Conservation (phyloP, 352 stramenopile species). For the Blastocystis sp. region DNA sequence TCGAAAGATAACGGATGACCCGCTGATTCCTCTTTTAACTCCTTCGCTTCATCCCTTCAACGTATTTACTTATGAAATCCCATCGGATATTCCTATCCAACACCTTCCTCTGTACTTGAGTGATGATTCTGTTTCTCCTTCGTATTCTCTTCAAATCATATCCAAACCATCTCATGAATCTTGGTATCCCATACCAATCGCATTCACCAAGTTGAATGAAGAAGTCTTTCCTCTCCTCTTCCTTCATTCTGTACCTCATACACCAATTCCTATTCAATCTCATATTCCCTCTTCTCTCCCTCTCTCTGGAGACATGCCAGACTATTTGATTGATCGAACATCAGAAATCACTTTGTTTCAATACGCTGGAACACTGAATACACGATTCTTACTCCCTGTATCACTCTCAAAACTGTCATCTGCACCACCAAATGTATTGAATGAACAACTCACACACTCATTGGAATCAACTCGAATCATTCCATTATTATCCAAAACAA, state of each 20-base stretch:
- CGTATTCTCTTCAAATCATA: not conserved
- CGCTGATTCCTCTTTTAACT: not conserved
- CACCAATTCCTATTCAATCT: not conserved
- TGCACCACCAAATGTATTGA: not conserved
- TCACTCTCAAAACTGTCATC: not conserved
- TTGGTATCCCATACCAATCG: not conserved
- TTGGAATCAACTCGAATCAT: not conserved
- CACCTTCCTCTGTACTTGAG: not conserved
- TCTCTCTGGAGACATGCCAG: not conserved
- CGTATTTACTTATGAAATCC: not conserved
- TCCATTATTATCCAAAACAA: not conserved
- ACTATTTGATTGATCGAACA: not conserved
- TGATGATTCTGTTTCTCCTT: not conserved
- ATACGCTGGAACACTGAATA: not conserved
- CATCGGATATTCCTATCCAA: too few relatives aligned
- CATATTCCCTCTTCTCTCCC: not conserved
- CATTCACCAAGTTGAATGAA: not conserved
- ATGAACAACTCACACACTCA: not conserved
- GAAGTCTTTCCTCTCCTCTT: not conserved
- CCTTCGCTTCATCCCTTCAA: not conserved
- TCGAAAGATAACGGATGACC: too few relatives aligned
- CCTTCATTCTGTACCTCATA: not conserved
- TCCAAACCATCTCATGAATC: not conserved
- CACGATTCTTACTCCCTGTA: not conserved
- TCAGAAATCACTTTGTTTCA: not conserved